Percentiles rank a stretch among this genome's conserved stretches.
Conservation (phyloP, 75 land plant genomes). For the Cryptomeria japonica region DNA sequence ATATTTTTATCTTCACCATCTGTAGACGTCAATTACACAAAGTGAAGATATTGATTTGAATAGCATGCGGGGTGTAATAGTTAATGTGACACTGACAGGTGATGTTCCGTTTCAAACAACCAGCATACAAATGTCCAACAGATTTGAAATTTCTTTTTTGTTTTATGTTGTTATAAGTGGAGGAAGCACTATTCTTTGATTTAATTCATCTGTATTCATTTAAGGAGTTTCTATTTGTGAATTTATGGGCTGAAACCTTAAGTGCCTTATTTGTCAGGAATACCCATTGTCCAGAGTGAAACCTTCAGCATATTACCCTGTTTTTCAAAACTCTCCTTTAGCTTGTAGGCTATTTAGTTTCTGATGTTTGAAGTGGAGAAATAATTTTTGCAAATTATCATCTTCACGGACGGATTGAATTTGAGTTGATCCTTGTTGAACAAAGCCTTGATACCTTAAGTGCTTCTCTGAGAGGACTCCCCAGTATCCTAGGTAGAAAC, state of each 20-base stretch:
- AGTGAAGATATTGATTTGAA: too few relatives aligned
- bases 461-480: not conserved
- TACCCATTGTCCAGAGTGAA: not conserved
- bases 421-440: not conserved
- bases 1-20: not conserved
- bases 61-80: not conserved
- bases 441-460: not conserved
- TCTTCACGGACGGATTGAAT: not conserved
- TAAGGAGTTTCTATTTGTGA: not conserved
- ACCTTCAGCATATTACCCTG: not conserved
- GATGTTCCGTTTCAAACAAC: not conserved
- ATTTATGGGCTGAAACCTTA: not conserved
- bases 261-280: too few relatives aligned
- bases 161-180: too few relatives aligned
- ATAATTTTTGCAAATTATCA: not conserved
- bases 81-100: not conserved
- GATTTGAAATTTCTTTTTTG: too few relatives aligned
- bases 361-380: not conserved
- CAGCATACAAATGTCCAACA: not conserved
- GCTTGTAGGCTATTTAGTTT: not conserved
- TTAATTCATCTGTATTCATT: too few relatives aligned
- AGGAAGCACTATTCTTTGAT: too few relatives aligned
- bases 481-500: not conserved
- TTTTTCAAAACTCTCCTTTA: not conserved
- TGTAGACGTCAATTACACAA: not conserved